These are phyloP conservation scores for Aspergillus sp. DNA, from an alignment of 2,329 filamentous ascomycete genomes.

Conservation along the genomic window DNA sequence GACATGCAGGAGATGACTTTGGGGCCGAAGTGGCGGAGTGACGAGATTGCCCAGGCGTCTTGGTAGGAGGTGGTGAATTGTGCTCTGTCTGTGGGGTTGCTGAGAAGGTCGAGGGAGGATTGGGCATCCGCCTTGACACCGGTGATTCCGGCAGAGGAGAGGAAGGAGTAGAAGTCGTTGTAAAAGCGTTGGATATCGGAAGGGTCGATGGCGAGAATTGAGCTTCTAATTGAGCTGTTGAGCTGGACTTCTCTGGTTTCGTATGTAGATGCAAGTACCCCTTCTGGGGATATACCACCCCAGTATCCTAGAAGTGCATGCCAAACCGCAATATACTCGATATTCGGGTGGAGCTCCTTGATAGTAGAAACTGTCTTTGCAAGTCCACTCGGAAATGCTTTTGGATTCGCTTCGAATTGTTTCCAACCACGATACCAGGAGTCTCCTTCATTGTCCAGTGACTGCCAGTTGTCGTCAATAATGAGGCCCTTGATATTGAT, in stretches of 20 bases:
- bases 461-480: slow-evolving; percentile 97
- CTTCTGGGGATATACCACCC: slow-evolving; percentile 78
- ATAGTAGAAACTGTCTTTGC: slow-evolving; percentile 70
- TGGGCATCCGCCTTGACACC: slow-evolving; percentile 92
- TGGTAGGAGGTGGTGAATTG: slow-evolving; percentile 74
- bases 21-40: slow-evolving; percentile 73
- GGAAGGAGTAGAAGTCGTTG: slow-evolving; percentile 85
- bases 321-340: slow-evolving; percentile 89
- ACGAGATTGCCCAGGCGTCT: slow-evolving; percentile 79
- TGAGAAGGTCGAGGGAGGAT: slow-evolving; percentile 78
- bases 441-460: slow-evolving; percentile 59
- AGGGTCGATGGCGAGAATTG: slow-evolving; percentile 71
- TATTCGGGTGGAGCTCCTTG: slow-evolving; percentile 65
- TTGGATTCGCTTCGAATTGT: slow-evolving; percentile 80
- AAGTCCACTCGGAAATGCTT: slow-evolving; percentile 77
- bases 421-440: slow-evolving; percentile 64
- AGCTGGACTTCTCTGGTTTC: slow-evolving; percentile 65
- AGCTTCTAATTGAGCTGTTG: slow-evolving; percentile 53
- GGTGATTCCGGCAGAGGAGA: slow-evolving; percentile 72
- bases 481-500: slow-evolving; percentile 84
- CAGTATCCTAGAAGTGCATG: slow-evolving; percentile 87
- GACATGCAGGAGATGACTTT: slow-evolving; percentile 94
- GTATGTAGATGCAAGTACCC: slow-evolving; percentile 74
- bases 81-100: slow-evolving; percentile 67
- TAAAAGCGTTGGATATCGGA: slow-evolving; percentile 78